Evolutionary conservation across 129 eudicot species (phyloP).

Genomic region (Artemisia argyi): DNA sequence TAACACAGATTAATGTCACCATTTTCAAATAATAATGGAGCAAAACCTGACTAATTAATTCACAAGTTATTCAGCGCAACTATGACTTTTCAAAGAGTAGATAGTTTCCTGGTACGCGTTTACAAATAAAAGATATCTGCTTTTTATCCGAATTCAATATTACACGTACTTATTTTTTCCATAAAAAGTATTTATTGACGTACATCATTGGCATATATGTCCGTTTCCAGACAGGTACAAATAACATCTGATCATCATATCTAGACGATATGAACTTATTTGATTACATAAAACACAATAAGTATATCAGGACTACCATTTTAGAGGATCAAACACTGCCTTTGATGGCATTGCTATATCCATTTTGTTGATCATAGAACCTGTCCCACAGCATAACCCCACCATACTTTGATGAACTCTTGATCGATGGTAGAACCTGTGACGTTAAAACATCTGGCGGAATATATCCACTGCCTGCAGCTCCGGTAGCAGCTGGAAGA

Average conservation of each 20-base stretch:
- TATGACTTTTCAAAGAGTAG: no score
- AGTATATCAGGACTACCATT: conserved; percentile 37
- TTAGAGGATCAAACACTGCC: conserved; percentile 30
- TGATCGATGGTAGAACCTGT: conserved; percentile 60
- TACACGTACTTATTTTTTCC: no score
- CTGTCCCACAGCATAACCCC: conserved; percentile 82
- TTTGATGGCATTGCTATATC: conserved; percentile 49
- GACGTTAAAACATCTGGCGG: conserved; percentile 51
- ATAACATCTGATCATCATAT: neutral
- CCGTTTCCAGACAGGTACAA: neutral
- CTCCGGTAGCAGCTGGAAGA: conserved; percentile 54
- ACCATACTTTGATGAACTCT: conserved; percentile 59
- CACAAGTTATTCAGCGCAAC: no score
- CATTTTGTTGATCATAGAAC: conserved; percentile 39
- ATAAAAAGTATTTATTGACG: neutral
- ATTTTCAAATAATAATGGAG: no score
- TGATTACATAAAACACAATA: neutral
- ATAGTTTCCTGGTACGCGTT: no score
- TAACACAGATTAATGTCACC: no score
- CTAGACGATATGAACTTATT: neutral
- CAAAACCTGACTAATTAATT: no score
- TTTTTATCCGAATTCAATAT: no score
- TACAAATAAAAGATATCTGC: no score
- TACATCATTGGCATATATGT: no score
- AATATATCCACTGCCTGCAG: conserved; percentile 56